phyloP scores from a whole-genome alignment of 108 stramenopile species.

The Stephanodiscus triporus region DNA sequence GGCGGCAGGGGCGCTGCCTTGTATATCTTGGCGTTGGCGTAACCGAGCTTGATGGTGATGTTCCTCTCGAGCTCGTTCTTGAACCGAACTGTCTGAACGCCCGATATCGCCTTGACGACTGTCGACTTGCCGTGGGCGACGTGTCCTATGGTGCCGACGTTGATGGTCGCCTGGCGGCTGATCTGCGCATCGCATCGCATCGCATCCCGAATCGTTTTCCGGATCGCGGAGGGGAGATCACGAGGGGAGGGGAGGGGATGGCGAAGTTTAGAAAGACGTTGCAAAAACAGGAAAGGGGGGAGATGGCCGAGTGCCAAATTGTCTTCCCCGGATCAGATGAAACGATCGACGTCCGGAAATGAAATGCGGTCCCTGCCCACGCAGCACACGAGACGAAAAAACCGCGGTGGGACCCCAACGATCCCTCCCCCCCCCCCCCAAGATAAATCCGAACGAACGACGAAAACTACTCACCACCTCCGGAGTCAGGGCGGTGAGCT shows the following conservation, averaged over 20 bases:
- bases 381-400: no score
- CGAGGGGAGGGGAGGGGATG: neutral
- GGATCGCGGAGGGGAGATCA: neutral
- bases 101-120: slow-evolving; percentile 98
- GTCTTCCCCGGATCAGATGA: no score
- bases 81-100: slow-evolving; percentile 99
- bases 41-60: slow-evolving; percentile 99
- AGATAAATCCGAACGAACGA: slow-evolving; percentile 12
- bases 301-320: no score
- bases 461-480: slow-evolving; percentile 75
- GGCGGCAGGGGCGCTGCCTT: slow-evolving; percentile 72
- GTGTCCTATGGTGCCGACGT: slow-evolving; percentile 99
- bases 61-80: slow-evolving; percentile 99
- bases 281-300: no score
- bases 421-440: no score
- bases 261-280: no score
- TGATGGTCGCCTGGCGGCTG: slow-evolving; percentile 98
- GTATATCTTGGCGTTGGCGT: slow-evolving; percentile 99
- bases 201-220: no score
- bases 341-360: no score
- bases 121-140: slow-evolving; percentile 99
- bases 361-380: no score
- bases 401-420: no score
- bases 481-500: slow-evolving; percentile 85
- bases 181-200: slow-evolving; percentile 61